These are phyloP conservation scores for Rubus parviflorus DNA, from an alignment of 306 rosid genomes.

Conservation along the genomic window DNA sequence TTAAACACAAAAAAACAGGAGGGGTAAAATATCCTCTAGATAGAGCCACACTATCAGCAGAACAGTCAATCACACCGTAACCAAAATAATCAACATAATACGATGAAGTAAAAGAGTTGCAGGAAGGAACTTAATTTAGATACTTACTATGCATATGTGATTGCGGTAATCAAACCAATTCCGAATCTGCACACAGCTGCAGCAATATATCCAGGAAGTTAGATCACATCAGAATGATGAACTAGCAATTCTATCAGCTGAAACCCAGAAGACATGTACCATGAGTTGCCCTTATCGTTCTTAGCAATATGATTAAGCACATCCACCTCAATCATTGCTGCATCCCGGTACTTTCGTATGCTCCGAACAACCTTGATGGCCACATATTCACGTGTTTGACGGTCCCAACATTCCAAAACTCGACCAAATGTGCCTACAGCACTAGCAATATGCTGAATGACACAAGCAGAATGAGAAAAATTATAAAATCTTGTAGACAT, in stretches of 20 bases:
- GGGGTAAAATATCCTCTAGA: not conserved
- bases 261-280: constrained; percentile 40
- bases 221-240: constrained; percentile 16
- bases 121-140: constrained; percentile 16
- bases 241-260: constrained; percentile 27
- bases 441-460: constrained; percentile 94
- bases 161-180: constrained; percentile 94
- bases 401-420: constrained; percentile 99
- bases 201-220: constrained; percentile 29
- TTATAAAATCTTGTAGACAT: constrained; percentile 71
- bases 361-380: constrained; percentile 91
- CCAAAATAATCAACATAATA: constrained; percentile 10
- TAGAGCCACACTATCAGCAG: constrained; percentile 4
- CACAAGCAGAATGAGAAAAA: constrained; percentile 74
- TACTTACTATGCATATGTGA: constrained; percentile 95
- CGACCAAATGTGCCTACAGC: constrained; percentile 99
- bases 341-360: constrained; percentile 82
- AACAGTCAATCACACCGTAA: not conserved
- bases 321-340: constrained; percentile 93
- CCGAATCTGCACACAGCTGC: constrained; percentile 86
- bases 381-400: constrained; percentile 76
- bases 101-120: constrained; percentile 2
- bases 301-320: constrained; percentile 67
- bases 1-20: no score
- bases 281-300: constrained; percentile 57